A percentile compares a stretch with the other conserved stretches of the same genome.
Evolutionary conservation across 2,329 filamentous ascomycete species (phyloP).

Genomic region (Apiospora arundinis): DNA sequence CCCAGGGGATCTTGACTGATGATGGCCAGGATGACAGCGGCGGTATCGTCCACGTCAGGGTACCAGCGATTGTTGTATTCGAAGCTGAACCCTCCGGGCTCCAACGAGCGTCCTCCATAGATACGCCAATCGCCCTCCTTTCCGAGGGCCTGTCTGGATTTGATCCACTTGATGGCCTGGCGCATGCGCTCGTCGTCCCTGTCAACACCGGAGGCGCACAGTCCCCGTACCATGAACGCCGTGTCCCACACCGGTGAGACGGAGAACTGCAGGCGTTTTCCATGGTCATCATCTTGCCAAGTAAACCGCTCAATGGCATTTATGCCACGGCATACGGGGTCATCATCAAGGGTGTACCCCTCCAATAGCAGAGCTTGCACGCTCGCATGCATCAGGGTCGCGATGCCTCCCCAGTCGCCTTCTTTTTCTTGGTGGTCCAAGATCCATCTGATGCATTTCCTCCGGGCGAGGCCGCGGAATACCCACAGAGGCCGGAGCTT

Average conservation of each 20-base stretch:
- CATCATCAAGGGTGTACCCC: no score
- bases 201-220: slow-evolving; percentile 27
- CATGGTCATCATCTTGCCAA: no score
- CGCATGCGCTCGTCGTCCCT: slow-evolving; percentile 12
- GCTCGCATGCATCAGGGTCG: no score
- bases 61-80: slow-evolving; percentile 41
- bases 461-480: no score
- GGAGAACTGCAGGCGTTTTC: no score
- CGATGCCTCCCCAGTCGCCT: no score
- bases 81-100: slow-evolving; percentile 39
- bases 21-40: slow-evolving; percentile 37
- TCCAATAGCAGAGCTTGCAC: no score
- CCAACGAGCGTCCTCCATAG: slow-evolving; percentile 28
- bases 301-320: no score
- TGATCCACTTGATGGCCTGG: slow-evolving; percentile 28
- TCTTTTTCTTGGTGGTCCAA: no score
- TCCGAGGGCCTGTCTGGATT: slow-evolving; percentile 33
- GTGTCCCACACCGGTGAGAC: slow-evolving; percentile 43
- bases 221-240: slow-evolving; percentile 38
- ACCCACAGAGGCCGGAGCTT: no score
- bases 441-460: no score
- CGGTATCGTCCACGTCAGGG: slow-evolving; percentile 43
- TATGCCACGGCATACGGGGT: no score
- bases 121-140: slow-evolving; percentile 39
- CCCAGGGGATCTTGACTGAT: slow-evolving; percentile 32